Percentiles rank a stretch among this genome's conserved stretches.
Evolutionary conservation across 306 rosid genomes (phyloP).

Genomic region (Astragalus membranaceus): DNA sequence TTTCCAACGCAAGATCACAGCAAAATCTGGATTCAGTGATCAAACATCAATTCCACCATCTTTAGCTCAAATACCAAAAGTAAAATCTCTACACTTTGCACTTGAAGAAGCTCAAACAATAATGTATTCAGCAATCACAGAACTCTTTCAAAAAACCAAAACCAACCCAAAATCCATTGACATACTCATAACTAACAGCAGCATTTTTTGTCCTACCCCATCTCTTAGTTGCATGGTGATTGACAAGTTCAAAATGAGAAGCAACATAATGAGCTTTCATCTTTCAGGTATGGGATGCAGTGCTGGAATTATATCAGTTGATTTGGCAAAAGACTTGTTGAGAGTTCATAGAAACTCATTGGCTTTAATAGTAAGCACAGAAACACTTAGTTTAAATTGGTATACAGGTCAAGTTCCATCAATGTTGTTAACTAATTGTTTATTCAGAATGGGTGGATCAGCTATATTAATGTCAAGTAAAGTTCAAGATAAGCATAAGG

Average conservation of each 20-base stretch:
- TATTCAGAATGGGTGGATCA: constrained; percentile 60
- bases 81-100: constrained; percentile 27
- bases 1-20: constrained; percentile 47
- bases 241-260: constrained; percentile 49
- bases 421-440: constrained; percentile 56
- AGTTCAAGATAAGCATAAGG: constrained; percentile 33
- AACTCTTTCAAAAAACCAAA: constrained; percentile 29
- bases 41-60: constrained; percentile 38
- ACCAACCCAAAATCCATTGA: constrained; percentile 48
- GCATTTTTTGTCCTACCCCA: constrained; percentile 53
- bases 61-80: constrained; percentile 32
- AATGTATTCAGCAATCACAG: constrained; percentile 28
- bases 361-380: constrained; percentile 58
- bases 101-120: constrained; percentile 42
- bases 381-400: constrained; percentile 40
- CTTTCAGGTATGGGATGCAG: constrained; percentile 74
- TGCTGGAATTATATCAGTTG: constrained; percentile 47
- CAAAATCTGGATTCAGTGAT: constrained; percentile 56
- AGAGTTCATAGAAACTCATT: constrained; percentile 47
- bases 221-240: constrained; percentile 44
- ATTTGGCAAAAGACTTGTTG: constrained; percentile 50
- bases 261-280: constrained; percentile 44
- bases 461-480: constrained; percentile 55
- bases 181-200: constrained; percentile 37
- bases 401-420: constrained; percentile 50